A percentile compares a stretch with the other conserved stretches of the same genome.
Evolutionary conservation across 768 basidiomycete species (phyloP).

Genomic region (Phlegmacium glaucopus): DNA sequence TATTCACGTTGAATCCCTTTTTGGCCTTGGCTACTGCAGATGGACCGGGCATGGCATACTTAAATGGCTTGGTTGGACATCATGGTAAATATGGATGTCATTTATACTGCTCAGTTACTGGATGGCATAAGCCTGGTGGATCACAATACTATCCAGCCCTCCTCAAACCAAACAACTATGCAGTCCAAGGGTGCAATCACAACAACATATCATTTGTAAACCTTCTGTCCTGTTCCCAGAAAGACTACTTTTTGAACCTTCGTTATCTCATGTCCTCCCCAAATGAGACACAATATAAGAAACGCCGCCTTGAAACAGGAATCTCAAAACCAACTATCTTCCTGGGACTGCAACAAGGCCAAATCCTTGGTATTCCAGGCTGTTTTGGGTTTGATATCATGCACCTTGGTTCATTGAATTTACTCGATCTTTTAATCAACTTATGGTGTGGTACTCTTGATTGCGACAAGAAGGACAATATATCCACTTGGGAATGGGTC

Average conservation of each 20-base stretch:
- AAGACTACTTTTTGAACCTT: conserved; percentile 11
- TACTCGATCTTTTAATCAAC: conserved; percentile 31
- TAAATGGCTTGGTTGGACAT: conserved; percentile 32
- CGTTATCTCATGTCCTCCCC: conserved; percentile 6
- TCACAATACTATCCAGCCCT: conserved; percentile 30
- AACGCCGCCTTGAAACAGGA: conserved; percentile 22
- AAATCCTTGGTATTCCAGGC: conserved; percentile 21
- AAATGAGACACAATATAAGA: conserved; percentile 16
- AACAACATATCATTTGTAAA: neutral
- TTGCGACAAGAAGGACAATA: conserved; percentile 11
- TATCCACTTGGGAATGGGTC: conserved; percentile 26
- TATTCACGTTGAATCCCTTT: conserved; percentile 12
- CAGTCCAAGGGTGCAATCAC: neutral
- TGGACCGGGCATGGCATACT: conserved; percentile 5
- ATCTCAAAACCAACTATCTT: conserved; percentile 36
- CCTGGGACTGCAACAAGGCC: conserved; percentile 16
- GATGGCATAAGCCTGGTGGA: conserved; percentile 18
- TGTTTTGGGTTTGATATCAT: conserved; percentile 34
- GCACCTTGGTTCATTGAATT: conserved; percentile 36
- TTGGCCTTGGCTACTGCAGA: conserved; percentile 13
- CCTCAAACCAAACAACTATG: conserved; percentile 18
- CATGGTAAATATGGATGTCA: conserved; percentile 31
- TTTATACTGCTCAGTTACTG: conserved; percentile 25
- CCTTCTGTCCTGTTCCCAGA: neutral
- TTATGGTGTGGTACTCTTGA: conserved; percentile 30